These are phyloP conservation scores for Candida arabinofermentans DNA, from an alignment of 805 yeast species.

Conservation along the genomic window DNA sequence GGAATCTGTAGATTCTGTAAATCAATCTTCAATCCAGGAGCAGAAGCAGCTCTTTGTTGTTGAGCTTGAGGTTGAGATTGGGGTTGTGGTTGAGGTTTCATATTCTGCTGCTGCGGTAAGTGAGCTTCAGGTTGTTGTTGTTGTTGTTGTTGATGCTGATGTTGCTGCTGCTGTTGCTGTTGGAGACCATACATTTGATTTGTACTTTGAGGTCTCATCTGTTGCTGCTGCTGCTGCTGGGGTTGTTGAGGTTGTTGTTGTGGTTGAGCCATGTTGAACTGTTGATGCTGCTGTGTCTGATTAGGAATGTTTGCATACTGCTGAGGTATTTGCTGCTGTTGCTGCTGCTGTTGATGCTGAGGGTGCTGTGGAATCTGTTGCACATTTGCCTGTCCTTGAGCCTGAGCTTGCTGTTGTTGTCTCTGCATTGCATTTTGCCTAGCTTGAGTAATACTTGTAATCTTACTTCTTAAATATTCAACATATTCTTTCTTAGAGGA, in stretches of 20 bases:
- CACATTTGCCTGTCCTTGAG: slow-evolving; percentile 21
- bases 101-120: slow-evolving; percentile 21
- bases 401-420: slow-evolving; percentile 22
- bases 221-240: slow-evolving; percentile 2
- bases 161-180: slow-evolving; percentile 18
- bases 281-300: slow-evolving; percentile 22
- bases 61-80: slow-evolving; percentile 6
- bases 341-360: slow-evolving; percentile 25
- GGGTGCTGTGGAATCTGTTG: no score
- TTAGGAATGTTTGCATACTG: slow-evolving; percentile 13
- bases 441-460: slow-evolving; percentile 35
- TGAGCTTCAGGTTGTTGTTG: slow-evolving; percentile 26
- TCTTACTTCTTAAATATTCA: slow-evolving; percentile 41
- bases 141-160: slow-evolving; percentile 25
- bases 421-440: slow-evolving; percentile 20
- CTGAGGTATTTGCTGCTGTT: slow-evolving; percentile 9
- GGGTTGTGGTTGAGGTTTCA: slow-evolving; percentile 9
- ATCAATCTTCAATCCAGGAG: slow-evolving; percentile 28
- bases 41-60: no score
- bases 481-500: slow-evolving; percentile 55
- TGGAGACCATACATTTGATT: slow-evolving; percentile 15
- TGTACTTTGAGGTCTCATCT: not conserved
- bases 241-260: slow-evolving; percentile 5
- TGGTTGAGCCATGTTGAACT: slow-evolving; percentile 10
- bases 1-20: slow-evolving; percentile 73